Evolutionary conservation across 805 yeast species (phyloP), one percentile per base, ranked within the genome.

Genomic region (Metschnikowia chrysomelidarum): DNA sequence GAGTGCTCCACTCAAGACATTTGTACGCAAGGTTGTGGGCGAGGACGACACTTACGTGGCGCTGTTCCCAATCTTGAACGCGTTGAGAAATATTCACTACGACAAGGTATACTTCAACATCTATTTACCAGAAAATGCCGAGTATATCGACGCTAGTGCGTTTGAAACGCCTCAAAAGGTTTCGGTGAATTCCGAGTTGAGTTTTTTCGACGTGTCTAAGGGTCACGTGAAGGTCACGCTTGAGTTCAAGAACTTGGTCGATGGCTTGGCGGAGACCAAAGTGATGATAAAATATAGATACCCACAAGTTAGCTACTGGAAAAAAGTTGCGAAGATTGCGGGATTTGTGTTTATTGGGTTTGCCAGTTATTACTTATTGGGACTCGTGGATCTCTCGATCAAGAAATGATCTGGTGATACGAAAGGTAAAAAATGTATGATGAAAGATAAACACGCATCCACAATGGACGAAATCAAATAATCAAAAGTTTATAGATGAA

Each of bases 101-200:
- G 83, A 76, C 39, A 58, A 71, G 24, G 80, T 80, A 6, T 63
- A 67, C 24, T 57, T 86, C 30, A 72, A 75, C 24, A 63, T 91
- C 45, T 80, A 78, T 51, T 73, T 93, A 46, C 98, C 98, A 9
- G 97, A 93, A 62, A 91, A 89, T 31, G 82, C 98, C 5, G 67
- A 70, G 46, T 64, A 73, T 33, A 44, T 74, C 29, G 76, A 70
- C 40, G 70, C 83, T 26, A 64, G 75, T 13, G 69, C 83, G 12
- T 84, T 93, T 13, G 56, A 81, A 27, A 56, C 59, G 3, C 62
- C 63, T 41, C 56, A 57, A 16, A 52, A 56, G 4, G 30, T 64
- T 19, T 32, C 30, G 1, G 54, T 64, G 13, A 57, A 56, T n/a
- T 45, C 55, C 34, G 72, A 73, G 51, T 59, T 65, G 34, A 80